Conservation (phyloP, 2,329 filamentous ascomycete species). For the Fusarium coffeatum region DNA sequence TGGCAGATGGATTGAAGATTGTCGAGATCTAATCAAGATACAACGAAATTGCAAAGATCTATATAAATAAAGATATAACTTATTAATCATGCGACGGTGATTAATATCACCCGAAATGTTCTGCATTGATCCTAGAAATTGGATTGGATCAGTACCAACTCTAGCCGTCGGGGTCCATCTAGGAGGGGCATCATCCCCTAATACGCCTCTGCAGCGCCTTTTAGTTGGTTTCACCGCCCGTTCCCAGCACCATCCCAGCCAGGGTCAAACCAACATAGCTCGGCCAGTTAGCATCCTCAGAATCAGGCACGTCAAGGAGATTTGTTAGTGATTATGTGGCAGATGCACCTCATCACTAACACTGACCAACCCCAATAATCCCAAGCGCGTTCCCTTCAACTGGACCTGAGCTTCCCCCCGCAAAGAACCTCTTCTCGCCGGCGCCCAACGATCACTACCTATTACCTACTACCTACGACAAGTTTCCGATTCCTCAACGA, state of each 20-base stretch:
- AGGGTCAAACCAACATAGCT: slow-evolving; percentile 20
- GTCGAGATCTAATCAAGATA: background rate
- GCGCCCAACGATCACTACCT: slow-evolving; percentile 43
- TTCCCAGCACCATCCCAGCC: slow-evolving; percentile 26
- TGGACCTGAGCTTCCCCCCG: slow-evolving; percentile 41
- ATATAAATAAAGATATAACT: background rate
- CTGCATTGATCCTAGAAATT: slow-evolving; percentile 18
- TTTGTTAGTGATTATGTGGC: slow-evolving; percentile 23
- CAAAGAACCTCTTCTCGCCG: slow-evolving; percentile 42
- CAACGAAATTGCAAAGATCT: background rate
- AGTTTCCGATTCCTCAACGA: slow-evolving; percentile 39
- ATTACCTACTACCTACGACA: slow-evolving; percentile 27
- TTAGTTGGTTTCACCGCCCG: slow-evolving; percentile 40
- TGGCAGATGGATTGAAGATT: slow-evolving; percentile 13
- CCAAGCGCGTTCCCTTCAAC: slow-evolving; percentile 37
- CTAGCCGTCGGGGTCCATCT: slow-evolving; percentile 20
- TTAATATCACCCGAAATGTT: background rate
- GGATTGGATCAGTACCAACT: slow-evolving; percentile 11
- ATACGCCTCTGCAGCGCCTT: slow-evolving; percentile 25
- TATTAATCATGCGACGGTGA: background rate
- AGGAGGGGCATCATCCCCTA: slow-evolving; percentile 38
- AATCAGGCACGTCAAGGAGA: slow-evolving; percentile 1
- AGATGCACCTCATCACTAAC: slow-evolving; percentile 22
- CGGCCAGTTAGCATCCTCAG: slow-evolving; percentile 16
- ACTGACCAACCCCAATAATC: slow-evolving; percentile 40